Evolutionary conservation across 352 stramenopile genomes (phyloP), one percentile per base, ranked within the genome.

Genomic region (Phytophthora pisi): DNA sequence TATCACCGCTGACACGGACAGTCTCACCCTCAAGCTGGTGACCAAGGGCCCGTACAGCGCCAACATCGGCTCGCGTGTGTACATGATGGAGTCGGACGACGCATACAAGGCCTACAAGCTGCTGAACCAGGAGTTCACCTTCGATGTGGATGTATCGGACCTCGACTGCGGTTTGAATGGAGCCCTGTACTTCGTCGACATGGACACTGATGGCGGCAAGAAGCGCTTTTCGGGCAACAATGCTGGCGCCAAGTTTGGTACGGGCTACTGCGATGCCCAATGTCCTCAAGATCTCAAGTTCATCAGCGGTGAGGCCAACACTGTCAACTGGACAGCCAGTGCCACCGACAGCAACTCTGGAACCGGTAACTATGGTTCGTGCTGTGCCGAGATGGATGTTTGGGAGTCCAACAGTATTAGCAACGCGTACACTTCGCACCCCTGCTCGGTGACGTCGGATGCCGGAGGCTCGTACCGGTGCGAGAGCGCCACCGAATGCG

Each of bases 281-380:
- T 85, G 77, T 52, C 79, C 77, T 0, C 61, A 72, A 18, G 76
- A 85, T 54, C 58, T 85, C 57, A 85, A 88, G 74, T 88, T 84
- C 67, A 80, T 88, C 57, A 64, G 82, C 36, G 79, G 79, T 49
- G 76, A 82, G 30, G 79, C 79, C 4, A 88, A 88, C 61, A 60
- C 80, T 10, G 18, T 81, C 2, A 61, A 80, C 50, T 87, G 74
- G 79, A 63, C 50, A 2, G n/a, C 51, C 1, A 57, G 51, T 45
- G 18, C 30, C 1, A 54, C 52, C 3, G 70, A 84, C 24, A 47
- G 50, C 40, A 87, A 75, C 46, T 71, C 79, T 0, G 79, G 79
- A 1, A 34, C 40, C 13, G 77, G 77, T 16, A 60, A 61, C 28
- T 85, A 78, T 60, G 77, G 79, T 31, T 53, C 77, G 23, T 88